These are phyloP conservation scores for Gloeostereum incarnatum DNA, from an alignment of 768 basidiomycete genomes.

Conservation along the genomic window DNA sequence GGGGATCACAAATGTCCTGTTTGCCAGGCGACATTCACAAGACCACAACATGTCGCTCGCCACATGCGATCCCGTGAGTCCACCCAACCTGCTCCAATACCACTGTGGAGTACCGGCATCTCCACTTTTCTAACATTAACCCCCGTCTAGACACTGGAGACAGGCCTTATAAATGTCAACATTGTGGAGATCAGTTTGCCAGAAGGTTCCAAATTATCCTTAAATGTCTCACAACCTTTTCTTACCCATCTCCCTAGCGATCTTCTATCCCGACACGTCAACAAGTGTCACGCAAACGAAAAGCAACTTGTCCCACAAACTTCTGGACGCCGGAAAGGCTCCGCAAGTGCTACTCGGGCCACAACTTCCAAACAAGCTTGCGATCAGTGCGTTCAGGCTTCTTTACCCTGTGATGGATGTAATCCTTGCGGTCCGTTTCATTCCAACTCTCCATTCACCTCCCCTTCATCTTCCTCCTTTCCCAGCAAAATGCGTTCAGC, in stretches of 20 bases:
- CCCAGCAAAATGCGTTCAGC: conserved; percentile 66
- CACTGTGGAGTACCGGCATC: no score
- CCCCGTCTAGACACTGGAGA: conserved; percentile 70
- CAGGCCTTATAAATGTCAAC: conserved; percentile 81
- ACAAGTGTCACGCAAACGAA: conserved; percentile 81
- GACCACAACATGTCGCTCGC: conserved; percentile 83
- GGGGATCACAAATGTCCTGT: conserved; percentile 85
- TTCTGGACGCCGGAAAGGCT: conserved; percentile 53
- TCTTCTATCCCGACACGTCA: conserved; percentile 76
- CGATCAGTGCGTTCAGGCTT: conserved; percentile 74
- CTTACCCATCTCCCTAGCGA: conserved; percentile 36
- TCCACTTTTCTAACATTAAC: no score
- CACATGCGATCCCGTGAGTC: conserved; percentile 87
- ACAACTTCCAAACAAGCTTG: conserved; percentile 79
- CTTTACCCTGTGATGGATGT: conserved; percentile 68
- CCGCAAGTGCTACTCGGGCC: conserved; percentile 57
- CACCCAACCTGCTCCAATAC: conserved; percentile 16
- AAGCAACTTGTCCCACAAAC: conserved; percentile 32
- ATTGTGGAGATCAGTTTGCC: conserved; percentile 87
- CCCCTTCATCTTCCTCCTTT: conserved; percentile 4
- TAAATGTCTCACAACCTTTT: conserved; percentile 4
- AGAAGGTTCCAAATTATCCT: conserved; percentile 59
- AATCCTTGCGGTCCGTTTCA: conserved; percentile 63
- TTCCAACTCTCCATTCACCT: conserved; percentile 2
- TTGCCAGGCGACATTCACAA: conserved; percentile 80